Evolutionary conservation across 805 yeast genomes (phyloP).

Genomic region (Ogataea salicorniae): DNA sequence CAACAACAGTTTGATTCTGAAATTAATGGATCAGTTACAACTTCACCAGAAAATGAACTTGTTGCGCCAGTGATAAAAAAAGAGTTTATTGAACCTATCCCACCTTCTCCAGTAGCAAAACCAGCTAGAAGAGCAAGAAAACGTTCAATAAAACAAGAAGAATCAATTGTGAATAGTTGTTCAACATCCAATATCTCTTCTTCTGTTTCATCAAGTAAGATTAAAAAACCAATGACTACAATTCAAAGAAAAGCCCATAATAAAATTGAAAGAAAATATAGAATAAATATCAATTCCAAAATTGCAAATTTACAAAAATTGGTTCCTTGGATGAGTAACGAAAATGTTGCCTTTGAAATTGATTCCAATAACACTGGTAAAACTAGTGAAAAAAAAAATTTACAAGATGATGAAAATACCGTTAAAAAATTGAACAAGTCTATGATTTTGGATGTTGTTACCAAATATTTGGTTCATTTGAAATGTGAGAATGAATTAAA

Average conservation of each 20-base stretch:
- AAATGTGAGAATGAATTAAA: slow-evolving; percentile 42
- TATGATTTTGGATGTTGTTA: slow-evolving; percentile 64
- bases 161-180: neutral
- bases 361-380: slow-evolving; percentile 26
- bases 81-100: too few species aligned
- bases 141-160: slow-evolving; percentile 1
- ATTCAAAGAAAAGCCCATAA: slow-evolving; percentile 66
- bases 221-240: slow-evolving; percentile 27
- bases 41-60: too few species aligned
- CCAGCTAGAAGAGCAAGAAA: slow-evolving; percentile 5
- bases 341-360: slow-evolving; percentile 59
- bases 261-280: slow-evolving; percentile 64
- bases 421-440: slow-evolving; percentile 54
- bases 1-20: too few species aligned
- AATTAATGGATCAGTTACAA: too few species aligned
- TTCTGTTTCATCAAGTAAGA: slow-evolving; percentile 4
- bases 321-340: slow-evolving; percentile 63
- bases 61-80: too few species aligned
- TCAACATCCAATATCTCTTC: neutral
- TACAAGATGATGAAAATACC: slow-evolving; percentile 6
- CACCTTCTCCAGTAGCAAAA: too few species aligned
- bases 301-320: slow-evolving; percentile 62
- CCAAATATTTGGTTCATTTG: slow-evolving; percentile 50
- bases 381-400: slow-evolving; percentile 1
- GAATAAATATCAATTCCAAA: slow-evolving; percentile 67